Evolutionary conservation across 805 yeast genomes (phyloP), one percentile per base, ranked within the genome.

Genomic region (Suhomyces prunicola): DNA sequence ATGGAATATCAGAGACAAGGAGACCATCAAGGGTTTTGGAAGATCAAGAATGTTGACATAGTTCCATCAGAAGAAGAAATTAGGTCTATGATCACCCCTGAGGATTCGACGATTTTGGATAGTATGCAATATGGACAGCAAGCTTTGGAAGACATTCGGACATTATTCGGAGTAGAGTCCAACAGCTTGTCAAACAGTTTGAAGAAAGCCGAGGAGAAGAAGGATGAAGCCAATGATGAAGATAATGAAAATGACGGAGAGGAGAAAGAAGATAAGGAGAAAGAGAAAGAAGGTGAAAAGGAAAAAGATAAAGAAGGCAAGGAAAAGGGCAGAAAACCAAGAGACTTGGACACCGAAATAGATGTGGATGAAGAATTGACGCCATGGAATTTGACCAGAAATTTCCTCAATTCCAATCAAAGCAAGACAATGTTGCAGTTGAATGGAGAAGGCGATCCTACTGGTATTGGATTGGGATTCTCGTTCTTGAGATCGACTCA

Each of bases 1-100:
- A 94, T 94, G 99, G 97, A 92, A 63, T 94, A 89, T 63, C 97
- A 93, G 71, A 79, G 97, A 61, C 84, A 87, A 39, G 98, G 98
- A 10, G 90, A 87, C 6, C 97, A 92, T 68, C 97, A 91, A 60
- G 97, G 97, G 0, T 88, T 76, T 63, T 94, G 99, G 99, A 93
- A 91, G 64, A 77, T 94, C 53, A 90, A 90, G 62, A 68, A 66
- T 46, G 59, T 60, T 40, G 83, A 81, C 48, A 76, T 80, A 1
- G 75, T 92, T 9, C 94, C 96, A 1, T 80, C 76, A 41, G 91
- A 87, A 63, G 94, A 88, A 41, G 86, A 83, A 46, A 84, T 89
- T 2, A 77, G 93, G 55, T 74, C 86, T n/a, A 83, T 94, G 87
- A 87, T 94, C 29, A 76, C 88, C 0, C 98, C 99, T 0, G 99